These are phyloP conservation scores for Cruciata laevipes DNA, from an alignment of 257 asterid genomes.

Conservation along the genomic window DNA sequence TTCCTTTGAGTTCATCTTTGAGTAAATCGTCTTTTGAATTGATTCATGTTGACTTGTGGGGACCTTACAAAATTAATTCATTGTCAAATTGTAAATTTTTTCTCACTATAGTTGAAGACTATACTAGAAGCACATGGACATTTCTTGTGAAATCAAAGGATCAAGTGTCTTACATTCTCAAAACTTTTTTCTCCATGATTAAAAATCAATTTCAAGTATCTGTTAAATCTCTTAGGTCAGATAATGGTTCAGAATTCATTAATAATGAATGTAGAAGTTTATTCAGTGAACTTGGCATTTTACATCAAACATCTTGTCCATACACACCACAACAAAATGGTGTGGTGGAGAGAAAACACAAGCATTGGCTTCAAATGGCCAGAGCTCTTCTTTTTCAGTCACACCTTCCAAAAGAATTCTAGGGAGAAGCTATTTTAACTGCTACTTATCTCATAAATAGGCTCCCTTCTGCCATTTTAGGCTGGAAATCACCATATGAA, in stretches of 20 bases:
- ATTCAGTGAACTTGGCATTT: not conserved
- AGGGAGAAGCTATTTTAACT: not conserved
- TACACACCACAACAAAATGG: not conserved
- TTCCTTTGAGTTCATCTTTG: not conserved
- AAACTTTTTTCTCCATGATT: not conserved
- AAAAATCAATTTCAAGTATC: not conserved
- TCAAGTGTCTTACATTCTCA: not conserved
- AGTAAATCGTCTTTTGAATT: not conserved
- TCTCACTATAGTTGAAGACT: not conserved
- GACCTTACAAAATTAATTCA: not conserved
- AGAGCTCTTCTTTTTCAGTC: not conserved
- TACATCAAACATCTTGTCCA: not conserved
- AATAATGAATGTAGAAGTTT: not conserved
- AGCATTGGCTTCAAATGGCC: not conserved
- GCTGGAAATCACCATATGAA: not conserved
- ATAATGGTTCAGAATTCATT: not conserved
- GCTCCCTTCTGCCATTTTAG: not conserved
- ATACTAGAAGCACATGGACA: not conserved
- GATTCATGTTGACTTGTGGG: not conserved
- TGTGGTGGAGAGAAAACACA: not conserved
- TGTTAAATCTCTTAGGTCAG: not conserved
- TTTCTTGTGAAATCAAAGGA: not conserved
- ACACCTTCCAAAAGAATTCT: not conserved
- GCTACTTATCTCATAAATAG: not conserved
- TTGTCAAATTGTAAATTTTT: too few species aligned